These are phyloP conservation scores for Andrographis paniculata DNA, from an alignment of 305 asterid species.

Conservation along the genomic window DNA sequence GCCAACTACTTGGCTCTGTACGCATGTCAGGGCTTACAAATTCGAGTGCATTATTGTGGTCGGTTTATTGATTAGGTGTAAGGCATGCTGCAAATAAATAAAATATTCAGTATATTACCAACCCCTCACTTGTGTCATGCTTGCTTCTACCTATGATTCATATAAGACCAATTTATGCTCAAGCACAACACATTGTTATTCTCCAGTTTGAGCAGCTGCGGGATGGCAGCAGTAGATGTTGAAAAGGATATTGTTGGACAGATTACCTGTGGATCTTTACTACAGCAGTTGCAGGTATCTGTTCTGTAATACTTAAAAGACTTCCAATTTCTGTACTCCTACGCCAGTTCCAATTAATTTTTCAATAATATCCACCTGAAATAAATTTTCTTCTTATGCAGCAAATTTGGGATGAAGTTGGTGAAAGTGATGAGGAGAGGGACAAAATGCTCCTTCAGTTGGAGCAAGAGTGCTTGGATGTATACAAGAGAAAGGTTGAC, in stretches of 20 bases:
- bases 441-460: conserved; percentile 94
- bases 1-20: background rate
- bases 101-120: too few relatives aligned
- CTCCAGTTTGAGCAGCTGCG: conserved; percentile 26
- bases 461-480: conserved; percentile 97
- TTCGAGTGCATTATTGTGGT: background rate
- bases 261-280: conserved; percentile 67
- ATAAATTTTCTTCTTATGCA: conserved; percentile 29
- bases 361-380: conserved; percentile 13
- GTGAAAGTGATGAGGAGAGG: conserved; percentile 90
- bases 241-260: conserved; percentile 54
- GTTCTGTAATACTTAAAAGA: conserved; percentile 23
- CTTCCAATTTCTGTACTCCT: conserved; percentile 2
- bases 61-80: too few relatives aligned
- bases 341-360: conserved; percentile 4
- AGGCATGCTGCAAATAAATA: too few relatives aligned
- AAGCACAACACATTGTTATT: background rate
- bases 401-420: conserved; percentile 99
- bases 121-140: too few relatives aligned
- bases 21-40: too few relatives aligned
- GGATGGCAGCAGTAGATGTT: conserved; percentile 63
- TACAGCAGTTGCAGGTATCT: conserved; percentile 91
- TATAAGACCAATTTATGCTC: background rate
- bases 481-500: conserved; percentile 89
- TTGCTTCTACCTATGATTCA: conserved; percentile 1